These are phyloP conservation scores for Neofusicoccum sp. DNA, from an alignment of 2,329 filamentous ascomycete genomes.

Conservation along the genomic window DNA sequence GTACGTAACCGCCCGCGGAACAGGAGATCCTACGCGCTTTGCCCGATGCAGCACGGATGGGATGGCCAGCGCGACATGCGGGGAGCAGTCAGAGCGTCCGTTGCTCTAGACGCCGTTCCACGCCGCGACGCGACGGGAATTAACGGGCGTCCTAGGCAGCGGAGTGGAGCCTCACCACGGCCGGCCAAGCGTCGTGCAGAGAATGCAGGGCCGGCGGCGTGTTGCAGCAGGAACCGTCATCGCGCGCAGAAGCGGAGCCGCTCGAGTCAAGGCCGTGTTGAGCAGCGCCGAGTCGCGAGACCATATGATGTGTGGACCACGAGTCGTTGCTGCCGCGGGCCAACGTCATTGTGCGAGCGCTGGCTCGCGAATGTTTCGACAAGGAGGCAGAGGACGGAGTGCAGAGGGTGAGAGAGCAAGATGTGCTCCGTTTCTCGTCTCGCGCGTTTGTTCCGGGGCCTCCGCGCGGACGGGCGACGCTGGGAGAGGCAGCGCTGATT, in stretches of 20 bases:
- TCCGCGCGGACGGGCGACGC: not conserved
- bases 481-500: not conserved
- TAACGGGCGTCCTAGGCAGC: not conserved
- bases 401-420: not conserved
- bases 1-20: not conserved
- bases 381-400: not conserved
- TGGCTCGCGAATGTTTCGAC: not conserved
- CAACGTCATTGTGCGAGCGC: not conserved
- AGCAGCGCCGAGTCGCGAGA: not conserved
- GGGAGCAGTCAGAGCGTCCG: not conserved
- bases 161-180: conserved; percentile 8
- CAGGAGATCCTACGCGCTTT: conserved; percentile 4
- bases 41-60: not conserved
- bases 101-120: not conserved
- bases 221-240: conserved; percentile 9
- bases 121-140: not conserved
- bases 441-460: not conserved
- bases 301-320: not conserved
- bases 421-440: not conserved
- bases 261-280: not conserved
- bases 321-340: not conserved
- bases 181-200: not conserved
- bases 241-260: not conserved
- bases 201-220: not conserved
- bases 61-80: not conserved